Percentiles rank a stretch among this genome's conserved stretches.
Conservation (phyloP, 2,329 filamentous ascomycete species). For the Elsinoe necatrix region DNA sequence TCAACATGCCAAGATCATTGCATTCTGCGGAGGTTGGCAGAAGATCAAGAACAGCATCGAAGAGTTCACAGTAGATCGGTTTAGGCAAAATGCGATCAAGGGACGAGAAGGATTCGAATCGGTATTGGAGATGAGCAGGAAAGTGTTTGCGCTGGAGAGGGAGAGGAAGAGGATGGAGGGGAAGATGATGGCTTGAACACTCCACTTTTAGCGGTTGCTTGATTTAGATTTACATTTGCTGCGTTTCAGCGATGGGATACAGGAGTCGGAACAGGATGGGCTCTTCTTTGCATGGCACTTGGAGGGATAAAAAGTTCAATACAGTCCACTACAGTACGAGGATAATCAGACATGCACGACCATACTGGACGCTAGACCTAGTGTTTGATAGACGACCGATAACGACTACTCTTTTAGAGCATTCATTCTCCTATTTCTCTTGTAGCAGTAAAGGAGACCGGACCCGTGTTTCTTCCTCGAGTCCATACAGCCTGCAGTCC, state of each 20-base stretch:
- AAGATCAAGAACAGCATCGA: constrained; percentile 95
- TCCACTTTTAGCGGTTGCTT: background rate
- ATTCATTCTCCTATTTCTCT: background rate
- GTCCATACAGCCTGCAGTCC: too few species aligned
- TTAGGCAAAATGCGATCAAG: constrained; percentile 83
- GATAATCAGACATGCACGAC: constrained; percentile 1
- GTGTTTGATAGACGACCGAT: constrained; percentile 11
- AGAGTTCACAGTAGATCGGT: constrained; percentile 78
- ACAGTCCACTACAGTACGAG: background rate
- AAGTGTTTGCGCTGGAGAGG: constrained; percentile 84
- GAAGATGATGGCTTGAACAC: constrained; percentile 8
- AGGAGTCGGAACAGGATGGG: background rate
- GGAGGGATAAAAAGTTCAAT: background rate
- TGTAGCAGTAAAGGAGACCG: too few species aligned
- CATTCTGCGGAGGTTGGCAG: constrained; percentile 92
- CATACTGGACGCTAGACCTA: constrained; percentile 2
- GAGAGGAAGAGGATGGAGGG: constrained; percentile 43
- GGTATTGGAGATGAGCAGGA: constrained; percentile 84
- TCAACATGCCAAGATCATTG: constrained; percentile 87
- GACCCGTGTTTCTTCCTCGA: too few species aligned
- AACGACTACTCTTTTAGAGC: background rate
- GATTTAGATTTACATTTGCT: background rate
- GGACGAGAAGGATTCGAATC: constrained; percentile 92
- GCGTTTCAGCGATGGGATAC: constrained; percentile 11
- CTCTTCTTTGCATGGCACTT: background rate